These are phyloP conservation scores for Didymella glomerata DNA, from an alignment of 2,329 filamentous ascomycete species.

Conservation along the genomic window DNA sequence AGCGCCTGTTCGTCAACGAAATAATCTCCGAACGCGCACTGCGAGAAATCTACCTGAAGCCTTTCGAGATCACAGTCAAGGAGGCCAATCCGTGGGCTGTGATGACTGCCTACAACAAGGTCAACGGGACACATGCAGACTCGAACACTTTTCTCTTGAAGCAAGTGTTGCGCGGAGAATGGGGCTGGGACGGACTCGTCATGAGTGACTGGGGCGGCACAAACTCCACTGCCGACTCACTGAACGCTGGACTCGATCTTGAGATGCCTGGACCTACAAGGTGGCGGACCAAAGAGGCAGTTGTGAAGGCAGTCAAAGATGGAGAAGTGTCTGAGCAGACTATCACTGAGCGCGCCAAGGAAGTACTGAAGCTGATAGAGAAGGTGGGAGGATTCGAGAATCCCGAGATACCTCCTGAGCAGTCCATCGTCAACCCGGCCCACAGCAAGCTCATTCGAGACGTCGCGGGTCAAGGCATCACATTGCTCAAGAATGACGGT, in stretches of 20 bases:
- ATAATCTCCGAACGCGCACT: constrained; percentile 65
- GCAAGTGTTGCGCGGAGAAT: constrained; percentile 72
- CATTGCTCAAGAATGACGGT: constrained; percentile 76
- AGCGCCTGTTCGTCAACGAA: constrained; percentile 66
- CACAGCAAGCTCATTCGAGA: constrained; percentile 68
- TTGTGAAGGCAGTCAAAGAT: constrained; percentile 51
- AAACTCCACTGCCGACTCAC: constrained; percentile 46
- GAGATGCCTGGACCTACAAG: constrained; percentile 60
- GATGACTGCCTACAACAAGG: constrained; percentile 79
- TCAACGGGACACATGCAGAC: constrained; percentile 74
- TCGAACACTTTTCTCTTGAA: constrained; percentile 72
- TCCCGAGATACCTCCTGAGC: constrained; percentile 63
- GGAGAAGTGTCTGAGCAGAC: constrained; percentile 60
- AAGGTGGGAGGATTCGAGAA: constrained; percentile 68
- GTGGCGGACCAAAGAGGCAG: constrained; percentile 75
- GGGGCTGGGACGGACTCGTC: constrained; percentile 75
- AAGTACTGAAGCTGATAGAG: constrained; percentile 70
- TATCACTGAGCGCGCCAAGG: constrained; percentile 43
- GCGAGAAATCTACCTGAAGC: constrained; percentile 63
- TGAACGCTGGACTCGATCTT: constrained; percentile 50
- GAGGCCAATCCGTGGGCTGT: constrained; percentile 72
- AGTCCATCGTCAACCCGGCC: constrained; percentile 69
- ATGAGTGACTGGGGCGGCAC: constrained; percentile 68
- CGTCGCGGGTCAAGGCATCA: constrained; percentile 72
- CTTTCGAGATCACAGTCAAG: constrained; percentile 75